Evolutionary conservation across 805 yeast species (phyloP).

Genomic region (Zygoascus bituminiphila): DNA sequence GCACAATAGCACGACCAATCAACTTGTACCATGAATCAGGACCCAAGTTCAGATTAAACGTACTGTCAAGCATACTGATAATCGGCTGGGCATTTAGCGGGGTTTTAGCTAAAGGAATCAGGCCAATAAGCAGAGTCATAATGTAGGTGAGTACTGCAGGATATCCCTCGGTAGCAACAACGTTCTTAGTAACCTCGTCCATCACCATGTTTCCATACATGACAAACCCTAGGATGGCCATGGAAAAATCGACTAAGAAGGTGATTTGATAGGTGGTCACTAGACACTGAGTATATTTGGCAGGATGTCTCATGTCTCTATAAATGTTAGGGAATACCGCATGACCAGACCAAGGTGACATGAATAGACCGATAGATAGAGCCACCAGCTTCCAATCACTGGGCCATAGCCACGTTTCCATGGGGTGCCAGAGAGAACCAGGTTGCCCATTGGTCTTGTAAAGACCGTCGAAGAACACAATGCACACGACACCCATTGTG

Average conservation of each 20-base stretch:
- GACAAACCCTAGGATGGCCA: slow-evolving; percentile 60
- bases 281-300: slow-evolving; percentile 46
- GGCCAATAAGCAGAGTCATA: slow-evolving; percentile 62
- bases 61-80: slow-evolving; percentile 55
- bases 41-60: slow-evolving; percentile 24
- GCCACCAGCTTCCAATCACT: slow-evolving; percentile 37
- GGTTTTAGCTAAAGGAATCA: slow-evolving; percentile 75
- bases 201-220: slow-evolving; percentile 67
- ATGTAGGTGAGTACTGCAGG: slow-evolving; percentile 46
- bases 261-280: slow-evolving; percentile 52
- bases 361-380: slow-evolving; percentile 34
- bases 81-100: slow-evolving; percentile 82
- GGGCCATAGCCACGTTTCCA: slow-evolving; percentile 67
- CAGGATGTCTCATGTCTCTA: slow-evolving; percentile 67
- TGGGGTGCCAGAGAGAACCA: slow-evolving; percentile 61
- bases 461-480: slow-evolving; percentile 57
- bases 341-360: slow-evolving; percentile 78
- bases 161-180: slow-evolving; percentile 58
- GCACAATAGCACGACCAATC: slow-evolving; percentile 23
- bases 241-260: slow-evolving; percentile 46
- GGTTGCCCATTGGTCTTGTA: slow-evolving; percentile 49
- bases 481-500: slow-evolving; percentile 54
- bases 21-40: not conserved
- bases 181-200: slow-evolving; percentile 72
- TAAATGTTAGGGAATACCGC: slow-evolving; percentile 73